Percentiles rank a stretch among this genome's conserved stretches.
Evolutionary conservation across 2,329 filamentous ascomycete species (phyloP).

Genomic region (Hypoxylon sp.): DNA sequence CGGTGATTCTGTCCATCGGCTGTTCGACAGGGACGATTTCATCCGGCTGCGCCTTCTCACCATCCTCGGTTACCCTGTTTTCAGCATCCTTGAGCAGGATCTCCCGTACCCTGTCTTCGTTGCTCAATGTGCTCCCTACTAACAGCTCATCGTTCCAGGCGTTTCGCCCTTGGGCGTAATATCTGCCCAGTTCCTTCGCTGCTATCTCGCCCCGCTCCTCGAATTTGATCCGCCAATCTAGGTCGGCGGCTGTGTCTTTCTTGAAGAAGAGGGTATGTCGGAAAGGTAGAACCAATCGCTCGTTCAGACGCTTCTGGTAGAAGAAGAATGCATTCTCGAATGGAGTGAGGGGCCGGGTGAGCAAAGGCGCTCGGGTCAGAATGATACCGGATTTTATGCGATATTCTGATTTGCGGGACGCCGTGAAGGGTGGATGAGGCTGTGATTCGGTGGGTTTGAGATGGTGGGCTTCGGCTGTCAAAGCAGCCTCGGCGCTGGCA

Average conservation of each 20-base stretch:
- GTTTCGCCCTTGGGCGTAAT: conserved; percentile 77
- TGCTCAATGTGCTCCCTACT: conserved; percentile 78
- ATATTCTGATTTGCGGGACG: conserved; percentile 57
- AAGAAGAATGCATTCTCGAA: conserved; percentile 97
- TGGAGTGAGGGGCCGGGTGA: conserved; percentile 85
- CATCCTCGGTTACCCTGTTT: conserved; percentile 71
- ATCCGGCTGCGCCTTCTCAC: conserved; percentile 70
- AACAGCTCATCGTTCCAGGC: conserved; percentile 94
- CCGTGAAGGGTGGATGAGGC: conserved; percentile 52
- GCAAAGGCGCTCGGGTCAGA: conserved; percentile 87
- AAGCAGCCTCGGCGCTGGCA: conserved; percentile 53
- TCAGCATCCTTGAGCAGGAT: conserved; percentile 83
- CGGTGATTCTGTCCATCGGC: conserved; percentile 78
- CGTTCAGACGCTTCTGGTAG: conserved; percentile 97
- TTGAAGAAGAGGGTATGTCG: conserved; percentile 96
- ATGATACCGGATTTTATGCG: conserved; percentile 78
- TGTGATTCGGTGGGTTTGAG: conserved; percentile 55
- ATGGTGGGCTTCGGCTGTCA: conserved; percentile 57
- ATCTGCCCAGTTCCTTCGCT: conserved; percentile 87
- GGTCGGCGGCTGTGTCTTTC: conserved; percentile 83
- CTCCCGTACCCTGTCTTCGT: conserved; percentile 75
- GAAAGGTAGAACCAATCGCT: conserved; percentile 90
- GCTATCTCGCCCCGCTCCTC: conserved; percentile 79
- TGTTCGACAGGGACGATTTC: conserved; percentile 78
- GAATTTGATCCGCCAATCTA: conserved; percentile 92